Base-by-base conservation (phyloP, 2,329 filamentous ascomycete species). In the Drechslera avenae region DNA sequence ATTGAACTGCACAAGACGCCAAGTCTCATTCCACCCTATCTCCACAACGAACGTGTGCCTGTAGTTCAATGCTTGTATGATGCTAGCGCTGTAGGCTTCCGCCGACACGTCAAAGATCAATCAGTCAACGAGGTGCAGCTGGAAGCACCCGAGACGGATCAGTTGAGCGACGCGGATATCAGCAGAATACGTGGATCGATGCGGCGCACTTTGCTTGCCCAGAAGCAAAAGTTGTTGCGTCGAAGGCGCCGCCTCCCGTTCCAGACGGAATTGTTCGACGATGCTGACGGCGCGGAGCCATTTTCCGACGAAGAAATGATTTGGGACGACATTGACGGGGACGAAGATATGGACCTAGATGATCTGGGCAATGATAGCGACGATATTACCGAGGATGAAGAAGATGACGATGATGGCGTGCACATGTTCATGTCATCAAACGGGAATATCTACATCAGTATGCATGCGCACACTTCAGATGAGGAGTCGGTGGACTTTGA, bases 51-150 rank as follows among this genome's bases (percentile, higher is more conserved):
- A 52, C 54, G 36, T 1, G 32, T 51, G 3, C 70, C 69, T 2
- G 32, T 59, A 9, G 52, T 59, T 4, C 37, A 65, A 1, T 64
- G 57, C 26, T 6, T 72, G 63, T 74, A 67, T 52, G 54, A 68
- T n/a, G 55, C 62, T n/a, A 45, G 52, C 74, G 89, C 90, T 3
- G 42, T 66, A 1, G 68, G 69, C 3, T 73, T 73, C 32, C 45
- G 36, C 7, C 63, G 66, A n/a, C 54, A 57, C 26, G 45, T 64
- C 26, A 30, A 50, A 4, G 52, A 53, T 2, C 30, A 40, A 8
- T 14, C 31, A n/a, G 33, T n/a, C 3, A 6, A 19, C 4, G 43
- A 48, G 43, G n/a, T 36, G 3, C 12, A 21, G 6, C 30, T 47
- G 16, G 39, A 55, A 42, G 39, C 51, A 6, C 59, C 61, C 1